Base-by-base conservation (phyloP, 257 asterid species). In the Voacanga thouarsii region DNA sequence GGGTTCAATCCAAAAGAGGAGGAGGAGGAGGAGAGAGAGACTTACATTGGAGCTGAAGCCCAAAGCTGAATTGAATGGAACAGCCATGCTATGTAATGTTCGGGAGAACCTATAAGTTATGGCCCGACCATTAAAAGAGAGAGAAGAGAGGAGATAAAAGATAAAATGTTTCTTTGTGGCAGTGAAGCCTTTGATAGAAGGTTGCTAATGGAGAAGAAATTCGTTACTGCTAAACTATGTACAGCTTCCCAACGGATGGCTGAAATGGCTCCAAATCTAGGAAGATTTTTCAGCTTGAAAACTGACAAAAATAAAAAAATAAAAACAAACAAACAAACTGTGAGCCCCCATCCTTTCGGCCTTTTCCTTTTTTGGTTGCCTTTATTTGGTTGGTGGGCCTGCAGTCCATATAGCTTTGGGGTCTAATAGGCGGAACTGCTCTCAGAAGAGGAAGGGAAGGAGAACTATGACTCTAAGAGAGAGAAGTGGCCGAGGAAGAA, bases 31-130 rank as follows among this genome's bases (percentile, higher is more conserved):
- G 75, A 43, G 69, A 57, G 24, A 53, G 78, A 73, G 75, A 77
- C 90, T 30, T 76, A 90, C 93, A 19, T 82, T 70, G 56, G 90
- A 88, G 44, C 71, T 80, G 85, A 90, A 90, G 82, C 79, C 71
- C 81, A 82, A 71, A 84, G 86, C 82, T 41, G 93, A 86, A 75
- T 89, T 90, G 74, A 90, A 75, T 12, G 93, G 86, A 86, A 82
- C 90, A 60, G 89, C 92, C 93, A 90, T 90, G 66, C 6, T 18
- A 69, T 24, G 43, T 53, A 49, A 53, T 49, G 5, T 19, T 50
- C 21, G 64, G 24, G 53, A 41, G 53, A 68, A 68, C 3, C 73
- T 68, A 37, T 19, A n/a, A 14, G 18, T 66, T 18, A 49, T 12
- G 61, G 15, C n/a, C 26, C 76, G 51, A 73, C 77, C 77, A 73